Conservation (phyloP, 768 basidiomycete genomes). For the Tylopilus felleus region DNA sequence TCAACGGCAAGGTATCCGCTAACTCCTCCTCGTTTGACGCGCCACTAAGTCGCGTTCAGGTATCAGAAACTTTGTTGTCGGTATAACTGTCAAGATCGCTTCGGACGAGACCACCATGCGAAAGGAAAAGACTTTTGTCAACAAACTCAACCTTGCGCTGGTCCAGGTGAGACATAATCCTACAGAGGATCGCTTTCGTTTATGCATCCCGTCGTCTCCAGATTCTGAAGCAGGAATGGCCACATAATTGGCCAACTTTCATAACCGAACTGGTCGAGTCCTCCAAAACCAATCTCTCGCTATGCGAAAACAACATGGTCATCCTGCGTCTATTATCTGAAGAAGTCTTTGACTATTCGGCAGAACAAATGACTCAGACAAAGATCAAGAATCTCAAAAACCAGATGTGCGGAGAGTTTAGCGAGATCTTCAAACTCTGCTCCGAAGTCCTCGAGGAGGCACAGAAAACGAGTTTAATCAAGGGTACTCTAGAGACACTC, state of each 20-base stretch:
- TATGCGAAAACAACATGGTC: constrained; percentile 99
- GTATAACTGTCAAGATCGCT: constrained; percentile 87
- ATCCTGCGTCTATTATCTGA: constrained; percentile 96
- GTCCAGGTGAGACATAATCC: constrained; percentile 65
- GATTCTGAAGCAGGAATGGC: constrained; percentile 99
- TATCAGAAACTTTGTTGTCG: constrained; percentile 95
- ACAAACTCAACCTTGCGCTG: constrained; percentile 94
- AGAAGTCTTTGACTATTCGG: constrained; percentile 98
- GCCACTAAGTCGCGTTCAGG: constrained; percentile 42
- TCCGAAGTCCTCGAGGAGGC: constrained; percentile 96
- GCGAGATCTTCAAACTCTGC: constrained; percentile 97
- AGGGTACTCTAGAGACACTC: constrained; percentile 90
- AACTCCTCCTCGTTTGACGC: constrained; percentile 1
- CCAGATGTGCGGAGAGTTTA: constrained; percentile 96
- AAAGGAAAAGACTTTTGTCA: constrained; percentile 91
- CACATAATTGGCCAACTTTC: constrained; percentile 97
- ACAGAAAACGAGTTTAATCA: constrained; percentile 93
- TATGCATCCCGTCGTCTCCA: constrained; percentile 32
- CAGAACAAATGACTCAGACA: constrained; percentile 97
- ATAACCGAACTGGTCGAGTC: constrained; percentile 96
- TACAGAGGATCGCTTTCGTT: neutral
- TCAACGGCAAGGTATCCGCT: constrained; percentile 74
- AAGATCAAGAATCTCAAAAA: constrained; percentile 98
- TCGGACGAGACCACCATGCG: constrained; percentile 86
- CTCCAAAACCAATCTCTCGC: constrained; percentile 90